Conservation (phyloP, 2,329 filamentous ascomycete species). For the Talaromyces sp. region DNA sequence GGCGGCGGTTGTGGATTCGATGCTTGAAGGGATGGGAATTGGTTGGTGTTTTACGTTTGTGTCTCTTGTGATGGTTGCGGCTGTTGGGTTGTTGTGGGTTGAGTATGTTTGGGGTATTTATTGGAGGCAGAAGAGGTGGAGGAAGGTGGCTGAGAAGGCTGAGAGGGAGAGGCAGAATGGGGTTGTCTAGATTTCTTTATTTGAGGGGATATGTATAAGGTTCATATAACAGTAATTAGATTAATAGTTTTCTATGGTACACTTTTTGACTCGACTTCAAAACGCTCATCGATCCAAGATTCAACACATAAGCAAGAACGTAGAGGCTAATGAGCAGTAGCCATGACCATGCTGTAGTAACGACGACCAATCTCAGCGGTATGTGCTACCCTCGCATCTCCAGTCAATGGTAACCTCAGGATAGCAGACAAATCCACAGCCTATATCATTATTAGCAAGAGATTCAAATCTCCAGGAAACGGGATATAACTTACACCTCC, state of each 20-base stretch:
- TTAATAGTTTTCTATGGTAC: conserved; percentile 2
- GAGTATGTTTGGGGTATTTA: conserved; percentile 29
- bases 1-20: conserved; percentile 35
- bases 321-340: conserved; percentile 37
- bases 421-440: conserved; percentile 39
- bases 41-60: conserved; percentile 43
- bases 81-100: conserved; percentile 33
- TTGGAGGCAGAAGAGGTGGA: conserved; percentile 28
- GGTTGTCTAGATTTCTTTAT: neutral
- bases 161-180: conserved; percentile 3
- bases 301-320: neutral
- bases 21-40: conserved; percentile 36
- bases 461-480: too few species aligned
- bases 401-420: conserved; percentile 57
- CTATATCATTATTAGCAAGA: conserved; percentile 25
- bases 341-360: conserved; percentile 67
- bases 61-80: conserved; percentile 34
- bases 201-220: neutral
- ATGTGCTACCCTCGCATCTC: conserved; percentile 69
- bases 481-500: conserved; percentile 61
- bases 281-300: neutral
- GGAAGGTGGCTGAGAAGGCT: conserved; percentile 7
- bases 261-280: neutral
- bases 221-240: conserved; percentile 1
- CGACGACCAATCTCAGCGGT: conserved; percentile 67